These are phyloP conservation scores for Camellia japonica DNA, from an alignment of 148 eudicot species.

Conservation along the genomic window DNA sequence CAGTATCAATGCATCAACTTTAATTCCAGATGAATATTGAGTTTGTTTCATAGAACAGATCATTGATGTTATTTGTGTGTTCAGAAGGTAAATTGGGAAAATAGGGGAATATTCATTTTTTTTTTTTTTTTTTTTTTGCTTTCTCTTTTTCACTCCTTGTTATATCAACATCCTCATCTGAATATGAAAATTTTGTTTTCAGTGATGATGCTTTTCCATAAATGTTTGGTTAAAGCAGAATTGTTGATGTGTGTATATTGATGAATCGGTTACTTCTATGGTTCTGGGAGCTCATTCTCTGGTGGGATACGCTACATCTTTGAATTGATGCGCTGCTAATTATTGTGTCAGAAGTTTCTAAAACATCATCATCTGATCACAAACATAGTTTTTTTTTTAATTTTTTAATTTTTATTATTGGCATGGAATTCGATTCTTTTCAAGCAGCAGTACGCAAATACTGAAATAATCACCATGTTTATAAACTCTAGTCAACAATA, in stretches of 20 bases:
- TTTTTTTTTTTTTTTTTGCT: neutral
- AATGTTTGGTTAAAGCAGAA: no score
- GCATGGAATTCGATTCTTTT: neutral
- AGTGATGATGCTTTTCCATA: neutral
- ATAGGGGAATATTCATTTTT: neutral
- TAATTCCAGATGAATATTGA: neutral
- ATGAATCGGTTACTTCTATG: neutral
- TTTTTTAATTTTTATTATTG: no score
- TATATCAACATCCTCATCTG: neutral
- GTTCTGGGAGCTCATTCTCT: neutral
- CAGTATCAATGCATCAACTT: slow-evolving; percentile 19
- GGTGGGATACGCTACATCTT: neutral
- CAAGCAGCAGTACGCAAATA: neutral
- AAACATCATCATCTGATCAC: neutral
- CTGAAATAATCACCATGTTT: neutral
- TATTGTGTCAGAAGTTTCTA: neutral
- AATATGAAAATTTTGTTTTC: slow-evolving; percentile 3
- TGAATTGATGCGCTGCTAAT: neutral
- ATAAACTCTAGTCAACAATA: no score
- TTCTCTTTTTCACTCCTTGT: neutral
- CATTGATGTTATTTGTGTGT: neutral
- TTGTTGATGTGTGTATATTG: neutral
- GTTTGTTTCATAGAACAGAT: neutral
- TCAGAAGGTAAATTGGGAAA: neutral
- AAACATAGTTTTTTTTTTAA: neutral